These are phyloP conservation scores for Hermanozyma aechmeae DNA, from an alignment of 805 yeast species.

Conservation along the genomic window DNA sequence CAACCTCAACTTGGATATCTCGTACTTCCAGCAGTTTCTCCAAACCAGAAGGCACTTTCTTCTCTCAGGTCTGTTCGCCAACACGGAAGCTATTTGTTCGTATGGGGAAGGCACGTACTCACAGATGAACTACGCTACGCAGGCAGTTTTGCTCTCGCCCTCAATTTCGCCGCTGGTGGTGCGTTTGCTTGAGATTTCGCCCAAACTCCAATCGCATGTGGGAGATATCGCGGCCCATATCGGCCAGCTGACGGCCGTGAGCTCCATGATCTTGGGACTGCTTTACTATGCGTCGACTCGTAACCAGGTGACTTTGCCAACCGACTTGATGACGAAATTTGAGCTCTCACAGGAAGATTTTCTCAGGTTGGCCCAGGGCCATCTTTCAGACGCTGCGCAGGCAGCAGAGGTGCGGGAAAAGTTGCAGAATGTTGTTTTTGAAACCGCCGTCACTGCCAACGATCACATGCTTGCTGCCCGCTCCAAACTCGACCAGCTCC, in stretches of 20 bases:
- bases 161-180: constrained; percentile 48
- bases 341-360: constrained; percentile 57
- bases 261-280: constrained; percentile 53
- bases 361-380: constrained; percentile 39
- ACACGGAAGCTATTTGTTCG: constrained; percentile 52
- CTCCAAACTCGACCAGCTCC: constrained; percentile 36
- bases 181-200: constrained; percentile 36
- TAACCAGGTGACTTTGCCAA: constrained; percentile 51
- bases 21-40: constrained; percentile 50
- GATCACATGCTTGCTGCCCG: constrained; percentile 71
- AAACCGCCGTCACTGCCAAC: constrained; percentile 66
- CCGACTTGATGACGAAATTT: constrained; percentile 44
- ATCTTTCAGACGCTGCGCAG: constrained; percentile 18
- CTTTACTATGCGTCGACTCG: constrained; percentile 45
- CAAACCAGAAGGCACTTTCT: constrained; percentile 49
- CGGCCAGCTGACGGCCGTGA: constrained; percentile 73
- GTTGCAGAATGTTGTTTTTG: constrained; percentile 53
- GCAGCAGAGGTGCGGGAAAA: constrained; percentile 18
- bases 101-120: constrained; percentile 76
- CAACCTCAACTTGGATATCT: constrained; percentile 41
- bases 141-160: constrained; percentile 49
- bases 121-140: constrained; percentile 61
- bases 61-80: constrained; percentile 35
- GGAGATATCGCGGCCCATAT: constrained; percentile 68
- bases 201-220: constrained; percentile 31